A percentile compares a stretch with the other conserved stretches of the same genome.
These are phyloP conservation scores for Cucurbitaria berberidis DNA, from an alignment of 2,329 filamentous ascomycete species.

Conservation along the genomic window DNA sequence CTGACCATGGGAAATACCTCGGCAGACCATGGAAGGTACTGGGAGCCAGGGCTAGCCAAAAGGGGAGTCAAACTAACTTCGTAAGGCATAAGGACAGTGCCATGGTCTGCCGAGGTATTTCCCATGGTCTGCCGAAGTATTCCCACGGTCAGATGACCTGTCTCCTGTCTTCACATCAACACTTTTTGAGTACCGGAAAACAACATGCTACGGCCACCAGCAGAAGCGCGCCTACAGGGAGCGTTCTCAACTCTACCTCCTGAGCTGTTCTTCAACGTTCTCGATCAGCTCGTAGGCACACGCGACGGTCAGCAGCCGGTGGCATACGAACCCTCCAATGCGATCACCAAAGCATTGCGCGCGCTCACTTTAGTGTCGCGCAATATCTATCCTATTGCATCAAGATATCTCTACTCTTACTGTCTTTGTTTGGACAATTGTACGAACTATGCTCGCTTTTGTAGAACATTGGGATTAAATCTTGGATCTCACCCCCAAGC, in stretches of 20 bases:
- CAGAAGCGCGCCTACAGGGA: not conserved
- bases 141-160: too few relatives aligned
- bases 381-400: conserved; percentile 24
- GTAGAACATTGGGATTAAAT: conserved; percentile 32
- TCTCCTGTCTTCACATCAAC: not conserved
- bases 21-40: too few relatives aligned
- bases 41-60: too few relatives aligned
- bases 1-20: too few relatives aligned
- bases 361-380: conserved; percentile 34
- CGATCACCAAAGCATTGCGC: conserved; percentile 31
- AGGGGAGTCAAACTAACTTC: too few relatives aligned
- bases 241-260: conserved; percentile 40
- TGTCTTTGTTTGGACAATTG: conserved; percentile 34
- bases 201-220: not conserved
- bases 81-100: too few relatives aligned
- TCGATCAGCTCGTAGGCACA: conserved; percentile 36
- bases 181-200: not conserved
- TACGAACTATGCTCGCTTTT: conserved; percentile 24
- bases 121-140: too few relatives aligned
- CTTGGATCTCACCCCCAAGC: conserved; percentile 28
- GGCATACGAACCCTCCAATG: conserved; percentile 24
- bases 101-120: too few relatives aligned
- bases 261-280: conserved; percentile 34
- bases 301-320: conserved; percentile 20
- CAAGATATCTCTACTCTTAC: conserved; percentile 32